phyloP scores from a whole-genome alignment of 257 asterid species.

The Dorcoceras hygrometricum region DNA sequence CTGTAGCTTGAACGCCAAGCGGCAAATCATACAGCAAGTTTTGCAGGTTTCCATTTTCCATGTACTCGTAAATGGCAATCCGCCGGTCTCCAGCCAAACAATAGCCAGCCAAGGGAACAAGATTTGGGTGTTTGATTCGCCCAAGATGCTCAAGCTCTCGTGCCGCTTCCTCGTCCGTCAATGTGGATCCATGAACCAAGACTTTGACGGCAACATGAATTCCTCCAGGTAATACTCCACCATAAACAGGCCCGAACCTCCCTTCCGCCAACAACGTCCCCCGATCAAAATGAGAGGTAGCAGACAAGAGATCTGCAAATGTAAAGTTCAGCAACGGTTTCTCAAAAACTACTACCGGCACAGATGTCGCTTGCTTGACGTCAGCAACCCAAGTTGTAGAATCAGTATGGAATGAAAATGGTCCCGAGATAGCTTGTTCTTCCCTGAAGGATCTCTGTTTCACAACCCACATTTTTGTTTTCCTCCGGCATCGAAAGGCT shows the following conservation, averaged over 20 bases:
- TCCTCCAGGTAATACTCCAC: conserved; percentile 70
- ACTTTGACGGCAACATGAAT: conserved; percentile 81
- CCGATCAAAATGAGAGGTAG: conserved; percentile 79
- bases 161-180: conserved; percentile 79
- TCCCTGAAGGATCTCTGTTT: conserved; percentile 61
- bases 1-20: conserved; percentile 58
- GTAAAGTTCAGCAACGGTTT: conserved; percentile 82
- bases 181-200: conserved; percentile 65
- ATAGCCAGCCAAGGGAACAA: conserved; percentile 72
- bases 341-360: conserved; percentile 69
- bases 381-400: conserved; percentile 90
- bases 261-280: conserved; percentile 81
- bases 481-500: conserved; percentile 77
- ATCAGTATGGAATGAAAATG: conserved; percentile 77
- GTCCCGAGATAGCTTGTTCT: conserved; percentile 68
- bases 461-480: conserved; percentile 59
- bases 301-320: conserved; percentile 70
- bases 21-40: conserved; percentile 78
- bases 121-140: conserved; percentile 76
- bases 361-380: conserved; percentile 71
- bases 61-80: conserved; percentile 75
- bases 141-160: conserved; percentile 80
- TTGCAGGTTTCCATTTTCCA: conserved; percentile 85
- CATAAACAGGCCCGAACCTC: conserved; percentile 78
- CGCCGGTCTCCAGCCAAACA: conserved; percentile 89